Evolutionary conservation across 2,329 filamentous ascomycete species (phyloP).

Genomic region (Fusarium kyushuense): DNA sequence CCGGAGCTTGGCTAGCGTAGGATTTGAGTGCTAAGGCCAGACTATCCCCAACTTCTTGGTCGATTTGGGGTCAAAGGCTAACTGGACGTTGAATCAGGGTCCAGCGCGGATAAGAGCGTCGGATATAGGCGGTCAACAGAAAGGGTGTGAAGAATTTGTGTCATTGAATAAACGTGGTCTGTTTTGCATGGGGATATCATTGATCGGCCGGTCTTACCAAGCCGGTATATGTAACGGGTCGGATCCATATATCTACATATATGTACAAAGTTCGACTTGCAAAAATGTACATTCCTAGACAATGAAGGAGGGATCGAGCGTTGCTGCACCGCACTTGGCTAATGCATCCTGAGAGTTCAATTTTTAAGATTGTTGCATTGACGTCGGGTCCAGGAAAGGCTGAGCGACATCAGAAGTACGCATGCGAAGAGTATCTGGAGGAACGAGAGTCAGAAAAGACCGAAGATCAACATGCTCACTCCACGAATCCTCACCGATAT

Average conservation of each 20-base stretch:
- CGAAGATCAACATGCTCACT: background rate
- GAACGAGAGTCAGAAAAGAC: slow-evolving; percentile 4
- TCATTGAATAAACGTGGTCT: slow-evolving; percentile 1
- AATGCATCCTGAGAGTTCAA: background rate
- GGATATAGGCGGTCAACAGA: background rate
- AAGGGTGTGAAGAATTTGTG: background rate
- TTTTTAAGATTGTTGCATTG: slow-evolving; percentile 36
- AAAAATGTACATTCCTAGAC: background rate
- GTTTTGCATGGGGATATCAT: background rate
- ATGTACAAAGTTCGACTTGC: background rate
- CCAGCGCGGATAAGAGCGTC: background rate
- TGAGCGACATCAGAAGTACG: slow-evolving; percentile 49
- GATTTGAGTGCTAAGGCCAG: background rate
- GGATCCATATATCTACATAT: background rate
- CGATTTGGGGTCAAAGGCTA: slow-evolving; percentile 7
- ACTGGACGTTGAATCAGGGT: background rate
- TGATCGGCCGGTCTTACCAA: background rate
- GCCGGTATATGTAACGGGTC: background rate
- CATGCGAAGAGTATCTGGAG: slow-evolving; percentile 46
- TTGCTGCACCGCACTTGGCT: background rate
- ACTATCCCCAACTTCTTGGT: background rate
- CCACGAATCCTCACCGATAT: slow-evolving; percentile 41
- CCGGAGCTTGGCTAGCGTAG: slow-evolving; percentile 23
- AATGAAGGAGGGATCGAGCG: background rate
- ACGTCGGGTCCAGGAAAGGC: slow-evolving; percentile 53